Conservation (phyloP, 257 asterid genomes). For the Rauvolfia tetraphylla region DNA sequence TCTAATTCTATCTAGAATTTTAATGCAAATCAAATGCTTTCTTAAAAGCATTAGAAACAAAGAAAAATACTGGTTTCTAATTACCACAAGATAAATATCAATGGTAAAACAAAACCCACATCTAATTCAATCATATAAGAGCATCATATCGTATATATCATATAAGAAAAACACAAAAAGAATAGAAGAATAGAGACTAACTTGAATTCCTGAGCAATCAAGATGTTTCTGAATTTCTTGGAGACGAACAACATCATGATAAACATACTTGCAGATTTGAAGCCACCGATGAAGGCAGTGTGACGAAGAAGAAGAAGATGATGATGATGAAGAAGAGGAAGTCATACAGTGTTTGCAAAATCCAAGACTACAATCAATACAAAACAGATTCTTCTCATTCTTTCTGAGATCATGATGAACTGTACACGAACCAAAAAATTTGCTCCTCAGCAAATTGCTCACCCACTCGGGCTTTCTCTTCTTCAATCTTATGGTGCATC, state of each 20-base stretch:
- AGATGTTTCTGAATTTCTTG: conserved; percentile 59
- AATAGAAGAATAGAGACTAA: too few relatives aligned
- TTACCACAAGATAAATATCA: neutral
- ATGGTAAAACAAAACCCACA: neutral
- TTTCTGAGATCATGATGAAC: conserved; percentile 48
- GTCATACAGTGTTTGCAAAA: conserved; percentile 56
- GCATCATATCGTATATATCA: neutral
- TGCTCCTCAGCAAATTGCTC: conserved; percentile 28
- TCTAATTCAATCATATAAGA: neutral
- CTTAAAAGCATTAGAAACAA: too few relatives aligned
- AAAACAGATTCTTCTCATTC: conserved; percentile 63
- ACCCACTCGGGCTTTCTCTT: conserved; percentile 49
- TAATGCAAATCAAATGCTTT: too few relatives aligned
- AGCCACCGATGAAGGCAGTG: conserved; percentile 47
- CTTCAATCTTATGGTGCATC: conserved; percentile 31
- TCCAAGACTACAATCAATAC: conserved; percentile 58
- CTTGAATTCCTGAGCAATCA: conserved; percentile 69
- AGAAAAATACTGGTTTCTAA: too few relatives aligned
- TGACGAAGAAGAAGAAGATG: conserved; percentile 6
- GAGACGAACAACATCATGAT: conserved; percentile 69
- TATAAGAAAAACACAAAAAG: neutral
- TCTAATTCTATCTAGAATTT: neutral
- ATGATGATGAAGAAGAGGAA: conserved; percentile 30
- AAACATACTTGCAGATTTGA: conserved; percentile 74
- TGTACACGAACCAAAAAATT: conserved; percentile 49